Evolutionary conservation across 148 eudicot species (phyloP).

Genomic region (Cornus controversa): DNA sequence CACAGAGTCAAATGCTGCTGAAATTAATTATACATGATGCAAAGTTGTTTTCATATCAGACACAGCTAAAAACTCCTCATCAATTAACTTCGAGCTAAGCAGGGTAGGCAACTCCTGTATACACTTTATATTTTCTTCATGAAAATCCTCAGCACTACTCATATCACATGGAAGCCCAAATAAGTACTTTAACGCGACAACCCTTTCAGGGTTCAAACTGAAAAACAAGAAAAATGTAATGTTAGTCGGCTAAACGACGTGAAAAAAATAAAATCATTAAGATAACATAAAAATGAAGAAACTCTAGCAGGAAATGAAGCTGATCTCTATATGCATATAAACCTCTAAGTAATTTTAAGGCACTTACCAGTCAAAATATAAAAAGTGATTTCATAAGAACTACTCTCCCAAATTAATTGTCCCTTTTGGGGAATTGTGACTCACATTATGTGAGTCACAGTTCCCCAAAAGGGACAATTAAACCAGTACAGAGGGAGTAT

Average conservation of each 20-base stretch:
- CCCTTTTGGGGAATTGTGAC: too few species aligned
- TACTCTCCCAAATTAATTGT: too few species aligned
- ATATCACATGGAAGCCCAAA: constrained; percentile 56
- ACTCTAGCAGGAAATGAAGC: neutral
- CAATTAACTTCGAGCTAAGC: constrained; percentile 49
- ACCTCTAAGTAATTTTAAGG: too few species aligned
- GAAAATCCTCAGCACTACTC: constrained; percentile 35
- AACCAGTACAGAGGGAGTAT: too few species aligned
- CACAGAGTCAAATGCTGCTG: neutral
- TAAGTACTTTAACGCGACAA: constrained; percentile 61
- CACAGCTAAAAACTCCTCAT: constrained; percentile 29
- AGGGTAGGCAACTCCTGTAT: constrained; percentile 52
- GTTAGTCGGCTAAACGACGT: neutral
- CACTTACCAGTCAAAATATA: too few species aligned
- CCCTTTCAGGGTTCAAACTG: constrained; percentile 58
- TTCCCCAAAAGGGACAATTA: too few species aligned
- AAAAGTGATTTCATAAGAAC: too few species aligned
- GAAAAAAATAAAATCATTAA: neutral
- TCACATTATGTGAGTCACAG: too few species aligned
- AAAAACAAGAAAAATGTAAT: constrained; percentile 14
- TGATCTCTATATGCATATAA: neutral
- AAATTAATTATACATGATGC: constrained; percentile 37
- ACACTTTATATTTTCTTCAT: constrained; percentile 55
- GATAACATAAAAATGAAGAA: too few species aligned
- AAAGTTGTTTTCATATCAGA: constrained; percentile 30